These are phyloP conservation scores for Aspergillus hancockii DNA, from an alignment of 495 filamentous ascomycete genomes.

Conservation along the genomic window DNA sequence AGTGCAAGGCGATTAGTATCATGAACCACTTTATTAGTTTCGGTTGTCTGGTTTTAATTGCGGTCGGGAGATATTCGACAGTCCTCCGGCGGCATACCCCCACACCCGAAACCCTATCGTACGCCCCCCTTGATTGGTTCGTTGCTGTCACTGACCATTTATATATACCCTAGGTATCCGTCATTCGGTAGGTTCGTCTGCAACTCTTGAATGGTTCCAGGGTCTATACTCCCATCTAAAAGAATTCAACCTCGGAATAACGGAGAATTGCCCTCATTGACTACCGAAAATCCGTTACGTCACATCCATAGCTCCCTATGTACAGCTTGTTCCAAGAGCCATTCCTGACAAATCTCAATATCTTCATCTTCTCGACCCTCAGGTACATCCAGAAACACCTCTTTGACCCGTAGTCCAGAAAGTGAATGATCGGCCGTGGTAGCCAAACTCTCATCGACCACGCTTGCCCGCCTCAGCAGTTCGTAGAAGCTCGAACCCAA, in stretches of 20 bases:
- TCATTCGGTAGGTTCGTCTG: not conserved
- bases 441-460: not conserved
- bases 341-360: constrained; percentile 19
- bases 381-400: not conserved
- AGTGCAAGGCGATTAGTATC: too few relatives aligned
- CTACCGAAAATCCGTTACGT: too few relatives aligned
- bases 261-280: too few relatives aligned
- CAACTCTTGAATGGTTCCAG: too few relatives aligned
- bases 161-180: not conserved
- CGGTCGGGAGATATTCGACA: not conserved
- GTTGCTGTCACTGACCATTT: too few relatives aligned
- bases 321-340: constrained; percentile 9
- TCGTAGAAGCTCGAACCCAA: not conserved
- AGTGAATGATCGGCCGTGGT: too few relatives aligned
- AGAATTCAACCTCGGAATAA: too few relatives aligned
- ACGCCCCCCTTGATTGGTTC: not conserved
- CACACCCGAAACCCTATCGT: constrained; percentile 4
- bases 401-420: not conserved
- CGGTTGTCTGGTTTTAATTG: too few relatives aligned
- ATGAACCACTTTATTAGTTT: too few relatives aligned
- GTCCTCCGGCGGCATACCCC: constrained; percentile 19
- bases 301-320: constrained; percentile 12
- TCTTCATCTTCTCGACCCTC: constrained; percentile 11
- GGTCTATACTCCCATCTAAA: too few relatives aligned
- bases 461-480: not conserved